Conservation (phyloP, 371 early-diverging fungal species). For the Mortierella sp. region DNA sequence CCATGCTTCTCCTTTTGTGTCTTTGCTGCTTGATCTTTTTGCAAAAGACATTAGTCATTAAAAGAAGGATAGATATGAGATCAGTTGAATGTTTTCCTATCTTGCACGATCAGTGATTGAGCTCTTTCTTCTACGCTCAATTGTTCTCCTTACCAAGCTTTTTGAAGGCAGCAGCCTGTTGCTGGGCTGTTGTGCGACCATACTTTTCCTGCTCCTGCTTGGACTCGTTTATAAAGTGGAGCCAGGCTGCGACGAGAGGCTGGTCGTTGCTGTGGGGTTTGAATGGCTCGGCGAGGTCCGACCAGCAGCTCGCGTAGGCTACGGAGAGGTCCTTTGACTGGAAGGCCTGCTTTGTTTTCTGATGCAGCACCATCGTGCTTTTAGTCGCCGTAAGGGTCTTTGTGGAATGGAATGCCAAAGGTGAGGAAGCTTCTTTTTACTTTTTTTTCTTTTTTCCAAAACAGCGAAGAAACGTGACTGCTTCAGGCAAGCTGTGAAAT, state of each 20-base stretch:
- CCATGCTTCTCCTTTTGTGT: slow-evolving; percentile 33
- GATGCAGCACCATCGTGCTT: slow-evolving; percentile 57
- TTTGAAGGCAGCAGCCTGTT: slow-evolving; percentile 55
- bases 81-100: background rate
- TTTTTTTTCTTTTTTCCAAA: background rate
- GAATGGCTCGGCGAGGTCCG: slow-evolving; percentile 40
- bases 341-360: slow-evolving; percentile 56
- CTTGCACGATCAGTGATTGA: background rate
- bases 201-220: slow-evolving; percentile 54
- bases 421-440: background rate
- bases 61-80: background rate
- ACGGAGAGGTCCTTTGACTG: slow-evolving; percentile 57
- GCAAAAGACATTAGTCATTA: background rate
- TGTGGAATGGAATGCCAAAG: background rate
- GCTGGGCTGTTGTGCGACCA: slow-evolving; percentile 54
- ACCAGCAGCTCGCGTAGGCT: slow-evolving; percentile 47
- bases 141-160: slow-evolving; percentile 39
- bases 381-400: slow-evolving; percentile 4
- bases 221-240: slow-evolving; percentile 41
- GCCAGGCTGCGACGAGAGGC: slow-evolving; percentile 49
- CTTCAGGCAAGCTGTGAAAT: background rate
- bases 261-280: slow-evolving; percentile 7
- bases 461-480: background rate
- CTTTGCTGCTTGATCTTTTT: slow-evolving; percentile 39
- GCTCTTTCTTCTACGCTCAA: background rate